Conservation (phyloP, 2,329 filamentous ascomycete genomes). For the Apiospora hydei region DNA sequence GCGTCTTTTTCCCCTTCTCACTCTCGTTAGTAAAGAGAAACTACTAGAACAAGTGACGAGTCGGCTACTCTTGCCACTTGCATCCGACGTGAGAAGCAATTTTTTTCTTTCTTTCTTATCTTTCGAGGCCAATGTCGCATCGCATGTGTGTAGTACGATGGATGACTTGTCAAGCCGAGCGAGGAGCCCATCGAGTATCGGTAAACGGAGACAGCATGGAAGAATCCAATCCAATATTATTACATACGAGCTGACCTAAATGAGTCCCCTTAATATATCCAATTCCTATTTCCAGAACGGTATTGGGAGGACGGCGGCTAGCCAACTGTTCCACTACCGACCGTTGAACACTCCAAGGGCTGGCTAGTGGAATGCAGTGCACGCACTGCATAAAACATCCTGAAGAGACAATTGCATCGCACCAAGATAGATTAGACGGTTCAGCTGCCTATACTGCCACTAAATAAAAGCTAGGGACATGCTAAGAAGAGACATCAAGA, state of each 20-base stretch:
- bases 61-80: slow-evolving; percentile 12
- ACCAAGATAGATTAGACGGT: not conserved
- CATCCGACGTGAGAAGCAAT: not conserved
- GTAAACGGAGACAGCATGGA: not conserved
- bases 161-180: not conserved
- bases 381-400: not conserved
- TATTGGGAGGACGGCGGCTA: slow-evolving; percentile 2
- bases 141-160: slow-evolving; percentile 11
- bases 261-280: slow-evolving; percentile 6
- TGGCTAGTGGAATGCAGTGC: not conserved
- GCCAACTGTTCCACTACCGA: not conserved
- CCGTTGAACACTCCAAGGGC: not conserved
- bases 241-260: not conserved
- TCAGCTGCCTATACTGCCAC: not conserved
- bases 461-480: not conserved
- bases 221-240: not conserved
- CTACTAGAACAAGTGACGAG: not conserved
- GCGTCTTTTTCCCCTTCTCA: not conserved
- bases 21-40: not conserved
- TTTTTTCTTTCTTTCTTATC: slow-evolving; percentile 4
- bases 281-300: slow-evolving; percentile 8
- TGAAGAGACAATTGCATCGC: not conserved
- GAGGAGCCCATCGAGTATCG: not conserved
- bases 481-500: not conserved
- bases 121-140: not conserved